These are phyloP conservation scores for Pythium rhizo-oryzae DNA, from an alignment of 352 stramenopile genomes.

Conservation along the genomic window DNA sequence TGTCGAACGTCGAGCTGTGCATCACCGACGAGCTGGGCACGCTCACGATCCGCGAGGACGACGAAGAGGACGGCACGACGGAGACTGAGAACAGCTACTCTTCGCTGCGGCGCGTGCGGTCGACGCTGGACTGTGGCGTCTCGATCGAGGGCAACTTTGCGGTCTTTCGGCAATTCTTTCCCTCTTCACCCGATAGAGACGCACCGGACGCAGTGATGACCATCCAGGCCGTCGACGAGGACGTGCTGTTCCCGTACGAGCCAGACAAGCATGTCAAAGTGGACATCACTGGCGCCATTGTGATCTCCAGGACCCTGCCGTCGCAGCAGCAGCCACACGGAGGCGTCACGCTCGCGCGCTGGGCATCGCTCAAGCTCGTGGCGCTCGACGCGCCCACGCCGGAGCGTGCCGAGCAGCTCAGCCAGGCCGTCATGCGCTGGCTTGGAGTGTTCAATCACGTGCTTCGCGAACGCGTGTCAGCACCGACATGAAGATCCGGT, in stretches of 20 bases:
- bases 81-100: background rate
- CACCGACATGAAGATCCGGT: background rate
- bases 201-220: background rate
- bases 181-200: background rate
- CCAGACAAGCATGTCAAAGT: background rate
- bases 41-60: slow-evolving; percentile 12
- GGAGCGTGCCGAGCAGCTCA: background rate
- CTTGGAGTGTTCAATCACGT: background rate
- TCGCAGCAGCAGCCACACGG: background rate
- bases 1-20: slow-evolving; percentile 10
- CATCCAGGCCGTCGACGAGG: background rate
- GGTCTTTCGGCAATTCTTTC: background rate
- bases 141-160: background rate
- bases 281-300: background rate
- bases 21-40: slow-evolving; percentile 2
- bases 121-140: background rate
- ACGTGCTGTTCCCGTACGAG: background rate
- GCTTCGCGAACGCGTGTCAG: background rate
- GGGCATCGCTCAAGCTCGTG: background rate
- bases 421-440: background rate
- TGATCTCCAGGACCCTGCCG: background rate
- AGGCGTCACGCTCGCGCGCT: background rate
- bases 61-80: background rate
- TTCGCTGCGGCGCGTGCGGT: slow-evolving; percentile 4
- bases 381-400: background rate